These are phyloP conservation scores for Microstroma glucosiphilum DNA, from an alignment of 1,284 basidiomycete genomes.

Conservation along the genomic window DNA sequence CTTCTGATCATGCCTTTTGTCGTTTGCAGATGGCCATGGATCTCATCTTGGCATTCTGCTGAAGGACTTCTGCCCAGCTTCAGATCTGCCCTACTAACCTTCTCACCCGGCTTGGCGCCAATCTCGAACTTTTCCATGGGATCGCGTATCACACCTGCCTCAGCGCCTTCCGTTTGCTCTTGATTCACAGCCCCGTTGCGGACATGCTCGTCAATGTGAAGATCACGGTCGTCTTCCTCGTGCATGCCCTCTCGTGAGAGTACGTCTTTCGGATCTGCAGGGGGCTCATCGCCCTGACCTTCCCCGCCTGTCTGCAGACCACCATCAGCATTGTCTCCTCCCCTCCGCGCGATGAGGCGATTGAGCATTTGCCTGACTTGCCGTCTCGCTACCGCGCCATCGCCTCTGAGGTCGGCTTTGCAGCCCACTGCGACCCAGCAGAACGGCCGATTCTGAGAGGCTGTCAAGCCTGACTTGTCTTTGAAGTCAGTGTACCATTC, in stretches of 20 bases:
- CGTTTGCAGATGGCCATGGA: too few species aligned
- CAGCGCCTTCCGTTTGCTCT: too few species aligned
- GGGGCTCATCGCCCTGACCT: conserved; percentile 1
- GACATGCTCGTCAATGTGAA: background rate
- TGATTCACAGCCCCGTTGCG: too few species aligned
- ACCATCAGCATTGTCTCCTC: background rate
- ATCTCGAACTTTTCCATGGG: too few species aligned
- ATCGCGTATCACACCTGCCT: too few species aligned
- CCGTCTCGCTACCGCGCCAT: background rate
- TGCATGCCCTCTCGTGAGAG: conserved; percentile 7
- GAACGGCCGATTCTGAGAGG: conserved; percentile 17
- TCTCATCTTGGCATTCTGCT: too few species aligned
- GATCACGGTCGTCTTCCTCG: conserved; percentile 12
- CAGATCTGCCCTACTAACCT: too few species aligned
- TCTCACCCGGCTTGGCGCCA: too few species aligned
- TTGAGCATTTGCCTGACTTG: background rate
- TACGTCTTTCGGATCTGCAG: background rate
- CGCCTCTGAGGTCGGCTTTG: conserved; percentile 25
- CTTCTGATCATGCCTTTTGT: too few species aligned
- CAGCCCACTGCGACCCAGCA: conserved; percentile 40
- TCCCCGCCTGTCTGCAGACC: background rate
- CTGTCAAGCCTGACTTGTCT: conserved; percentile 6
- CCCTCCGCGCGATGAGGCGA: background rate
- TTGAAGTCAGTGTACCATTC: conserved; percentile 32
- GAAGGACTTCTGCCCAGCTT: too few species aligned